A percentile compares a stretch with the other conserved stretches of the same genome.
Evolutionary conservation across 495 filamentous ascomycete genomes (phyloP).

Genomic region (Xanthoparmelia taractica): DNA sequence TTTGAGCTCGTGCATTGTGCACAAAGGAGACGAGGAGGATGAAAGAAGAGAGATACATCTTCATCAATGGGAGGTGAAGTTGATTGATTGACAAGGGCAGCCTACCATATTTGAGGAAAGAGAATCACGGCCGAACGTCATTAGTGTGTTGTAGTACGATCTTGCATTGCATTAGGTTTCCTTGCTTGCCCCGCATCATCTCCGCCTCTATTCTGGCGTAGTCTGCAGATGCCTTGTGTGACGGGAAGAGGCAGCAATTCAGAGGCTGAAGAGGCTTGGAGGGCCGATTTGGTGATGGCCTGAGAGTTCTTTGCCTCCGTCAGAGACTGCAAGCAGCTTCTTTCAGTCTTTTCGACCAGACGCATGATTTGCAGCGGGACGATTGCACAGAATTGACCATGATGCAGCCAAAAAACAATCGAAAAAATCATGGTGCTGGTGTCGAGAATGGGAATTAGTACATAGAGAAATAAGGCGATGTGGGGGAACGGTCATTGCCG

Average conservation of each 20-base stretch:
- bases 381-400: not conserved
- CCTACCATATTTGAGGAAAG: not conserved
- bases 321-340: not conserved
- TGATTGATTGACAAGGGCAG: not conserved
- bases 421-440: not conserved
- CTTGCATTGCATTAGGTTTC: not conserved
- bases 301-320: not conserved
- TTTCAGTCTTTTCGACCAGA: not conserved
- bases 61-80: not conserved
- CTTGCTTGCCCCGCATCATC: not conserved
- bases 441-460: not conserved
- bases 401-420: not conserved
- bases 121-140: not conserved
- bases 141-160: not conserved
- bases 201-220: not conserved
- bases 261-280: not conserved
- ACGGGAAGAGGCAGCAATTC: not conserved
- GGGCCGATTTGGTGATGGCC: too few relatives aligned
- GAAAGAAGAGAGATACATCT: slow-evolving; percentile 6
- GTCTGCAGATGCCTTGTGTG: not conserved
- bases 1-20: slow-evolving; percentile 17
- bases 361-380: not conserved
- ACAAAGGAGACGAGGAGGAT: not conserved
- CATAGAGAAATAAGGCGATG: too few relatives aligned
- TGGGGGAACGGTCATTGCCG: not conserved